Conservation (phyloP, 73 alveolate species). For the Breviolum minutum region DNA sequence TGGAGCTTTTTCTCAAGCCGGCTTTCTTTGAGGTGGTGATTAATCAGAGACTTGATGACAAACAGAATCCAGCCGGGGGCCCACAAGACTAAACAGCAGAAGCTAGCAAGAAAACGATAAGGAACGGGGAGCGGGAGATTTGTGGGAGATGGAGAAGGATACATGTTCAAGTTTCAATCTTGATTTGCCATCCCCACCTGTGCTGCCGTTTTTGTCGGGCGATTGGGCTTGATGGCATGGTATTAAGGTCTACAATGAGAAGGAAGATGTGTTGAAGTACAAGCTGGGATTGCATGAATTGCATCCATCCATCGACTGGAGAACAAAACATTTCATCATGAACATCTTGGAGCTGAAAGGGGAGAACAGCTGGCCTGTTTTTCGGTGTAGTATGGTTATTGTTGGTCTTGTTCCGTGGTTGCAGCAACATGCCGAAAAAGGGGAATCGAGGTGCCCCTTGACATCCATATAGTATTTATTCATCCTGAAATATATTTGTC, state of each 20-base stretch:
- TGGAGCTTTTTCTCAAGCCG: background rate
- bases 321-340: conserved; percentile 79
- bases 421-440: too few relatives aligned
- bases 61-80: background rate
- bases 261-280: conserved; percentile 89
- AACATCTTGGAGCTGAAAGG: conserved; percentile 80
- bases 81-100: background rate
- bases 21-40: conserved; percentile 29
- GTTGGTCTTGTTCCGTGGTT: too few relatives aligned
- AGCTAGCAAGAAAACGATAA: too few relatives aligned
- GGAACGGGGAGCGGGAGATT: too few relatives aligned
- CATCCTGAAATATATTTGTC: too few relatives aligned
- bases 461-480: too few relatives aligned
- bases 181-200: background rate
- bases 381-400: background rate
- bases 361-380: conserved; percentile 34
- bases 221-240: background rate
- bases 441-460: too few relatives aligned
- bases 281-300: conserved; percentile 81
- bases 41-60: conserved; percentile 68
- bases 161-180: background rate
- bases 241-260: conserved; percentile 55
- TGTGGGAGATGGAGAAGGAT: too few relatives aligned
- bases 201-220: background rate
- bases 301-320: conserved; percentile 82